Evolutionary conservation across 495 filamentous ascomycete species (phyloP).

Genomic region (Pyrenopolyporus hunteri): DNA sequence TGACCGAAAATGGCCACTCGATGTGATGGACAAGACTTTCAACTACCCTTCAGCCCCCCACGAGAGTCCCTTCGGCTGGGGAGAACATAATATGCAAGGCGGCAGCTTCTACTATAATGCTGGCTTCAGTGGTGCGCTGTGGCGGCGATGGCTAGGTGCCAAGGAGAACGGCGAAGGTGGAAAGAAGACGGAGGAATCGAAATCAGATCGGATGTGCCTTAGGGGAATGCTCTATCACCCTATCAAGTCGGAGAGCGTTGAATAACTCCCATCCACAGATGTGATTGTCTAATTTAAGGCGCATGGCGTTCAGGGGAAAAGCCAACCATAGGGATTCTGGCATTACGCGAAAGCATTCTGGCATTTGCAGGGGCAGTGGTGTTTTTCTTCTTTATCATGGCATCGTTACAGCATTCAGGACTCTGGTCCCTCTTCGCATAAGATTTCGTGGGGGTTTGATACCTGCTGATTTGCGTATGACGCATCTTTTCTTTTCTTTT

Average conservation of each 20-base stretch:
- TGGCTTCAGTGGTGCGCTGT: constrained; percentile 51
- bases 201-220: constrained; percentile 80
- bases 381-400: constrained; percentile 26
- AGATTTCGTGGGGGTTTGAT: constrained; percentile 26
- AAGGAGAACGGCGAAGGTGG: constrained; percentile 53
- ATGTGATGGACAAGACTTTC: constrained; percentile 75
- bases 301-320: constrained; percentile 31
- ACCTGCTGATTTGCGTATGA: constrained; percentile 31
- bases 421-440: constrained; percentile 26
- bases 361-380: constrained; percentile 26
- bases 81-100: constrained; percentile 57
- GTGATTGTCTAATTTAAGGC: constrained; percentile 22
- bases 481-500: constrained; percentile 3
- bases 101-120: constrained; percentile 57
- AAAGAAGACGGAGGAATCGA: constrained; percentile 41
- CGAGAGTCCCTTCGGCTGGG: constrained; percentile 58
- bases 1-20: constrained; percentile 74
- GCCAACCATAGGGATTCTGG: constrained; percentile 10
- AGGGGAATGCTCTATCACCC: constrained; percentile 83
- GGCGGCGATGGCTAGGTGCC: constrained; percentile 57
- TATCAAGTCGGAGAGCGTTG: constrained; percentile 60
- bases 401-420: constrained; percentile 31
- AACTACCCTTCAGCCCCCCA: constrained; percentile 62
- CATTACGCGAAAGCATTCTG: constrained; percentile 26
- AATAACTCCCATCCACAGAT: constrained; percentile 5